Conservation (phyloP, 108 stramenopile species). For the Stephanodiscus triporus region DNA sequence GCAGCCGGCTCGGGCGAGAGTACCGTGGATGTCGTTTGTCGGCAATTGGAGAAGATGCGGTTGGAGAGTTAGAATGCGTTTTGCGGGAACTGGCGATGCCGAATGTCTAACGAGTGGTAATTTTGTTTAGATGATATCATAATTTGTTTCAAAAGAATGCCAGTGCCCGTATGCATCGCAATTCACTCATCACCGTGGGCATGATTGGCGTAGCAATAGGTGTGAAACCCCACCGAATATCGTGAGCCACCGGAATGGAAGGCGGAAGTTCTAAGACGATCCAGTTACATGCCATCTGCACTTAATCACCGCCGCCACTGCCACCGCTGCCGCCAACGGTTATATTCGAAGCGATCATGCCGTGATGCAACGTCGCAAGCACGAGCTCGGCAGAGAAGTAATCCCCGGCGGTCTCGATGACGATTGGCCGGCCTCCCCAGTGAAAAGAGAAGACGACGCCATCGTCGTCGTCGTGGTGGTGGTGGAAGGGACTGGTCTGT, state of each 20-base stretch:
- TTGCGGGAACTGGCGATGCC: not conserved
- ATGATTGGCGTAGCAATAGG: too few relatives aligned
- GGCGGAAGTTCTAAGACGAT: too few relatives aligned
- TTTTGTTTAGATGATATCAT: too few relatives aligned
- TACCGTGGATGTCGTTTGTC: constrained; percentile 45
- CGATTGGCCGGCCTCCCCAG: constrained; percentile 86
- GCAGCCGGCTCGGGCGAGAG: constrained; percentile 7
- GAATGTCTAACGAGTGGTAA: too few relatives aligned
- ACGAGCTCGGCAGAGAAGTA: constrained; percentile 63
- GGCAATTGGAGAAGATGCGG: constrained; percentile 38
- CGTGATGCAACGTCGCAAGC: constrained; percentile 81
- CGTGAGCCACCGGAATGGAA: too few relatives aligned
- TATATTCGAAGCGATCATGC: constrained; percentile 43
- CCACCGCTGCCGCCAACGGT: constrained; percentile 29
- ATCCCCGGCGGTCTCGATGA: constrained; percentile 62
- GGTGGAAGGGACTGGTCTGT: constrained; percentile 46
- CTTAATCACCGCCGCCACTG: not conserved
- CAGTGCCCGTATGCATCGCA: too few relatives aligned
- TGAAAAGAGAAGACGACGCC: constrained; percentile 64
- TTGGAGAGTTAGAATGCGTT: not conserved
- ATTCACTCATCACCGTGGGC: too few relatives aligned
- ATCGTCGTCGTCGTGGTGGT: constrained; percentile 31
- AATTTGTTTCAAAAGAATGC: too few relatives aligned
- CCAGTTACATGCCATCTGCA: not conserved
- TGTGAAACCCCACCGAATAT: too few relatives aligned